Conservation (phyloP, 2,329 filamentous ascomycete species). For the Colletotrichum trifolii region DNA sequence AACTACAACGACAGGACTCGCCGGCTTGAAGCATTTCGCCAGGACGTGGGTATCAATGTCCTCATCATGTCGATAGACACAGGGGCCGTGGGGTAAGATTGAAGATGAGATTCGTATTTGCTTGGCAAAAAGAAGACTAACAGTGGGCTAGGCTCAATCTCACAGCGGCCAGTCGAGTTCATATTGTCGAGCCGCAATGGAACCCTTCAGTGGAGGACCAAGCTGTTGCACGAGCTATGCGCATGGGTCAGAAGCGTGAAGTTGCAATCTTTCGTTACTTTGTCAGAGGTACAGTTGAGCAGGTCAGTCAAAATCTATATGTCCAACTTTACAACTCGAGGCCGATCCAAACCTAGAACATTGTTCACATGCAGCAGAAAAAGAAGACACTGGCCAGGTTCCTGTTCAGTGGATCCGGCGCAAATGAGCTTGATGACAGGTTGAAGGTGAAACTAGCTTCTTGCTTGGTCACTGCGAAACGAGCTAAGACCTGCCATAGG, state of each 20-base stretch:
- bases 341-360: too few relatives aligned
- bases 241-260: conserved; percentile 42
- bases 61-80: conserved; percentile 2
- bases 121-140: not conserved
- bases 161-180: not conserved
- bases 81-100: not conserved
- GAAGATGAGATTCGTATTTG: not conserved
- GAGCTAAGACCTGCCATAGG: too few relatives aligned
- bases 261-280: conserved; percentile 38
- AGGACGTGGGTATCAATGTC: not conserved
- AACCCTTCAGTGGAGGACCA: conserved; percentile 46
- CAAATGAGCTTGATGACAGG: too few relatives aligned
- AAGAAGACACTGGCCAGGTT: too few relatives aligned
- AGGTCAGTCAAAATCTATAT: not conserved
- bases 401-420: too few relatives aligned
- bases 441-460: too few relatives aligned
- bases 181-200: conserved; percentile 25
- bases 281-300: not conserved
- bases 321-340: too few relatives aligned
- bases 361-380: too few relatives aligned
- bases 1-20: not conserved
- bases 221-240: conserved; percentile 43
- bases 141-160: not conserved
- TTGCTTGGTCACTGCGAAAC: too few relatives aligned
- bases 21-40: not conserved